Base-by-base conservation (phyloP, 768 basidiomycete genomes). In the Tephrocybe sp. region DNA sequence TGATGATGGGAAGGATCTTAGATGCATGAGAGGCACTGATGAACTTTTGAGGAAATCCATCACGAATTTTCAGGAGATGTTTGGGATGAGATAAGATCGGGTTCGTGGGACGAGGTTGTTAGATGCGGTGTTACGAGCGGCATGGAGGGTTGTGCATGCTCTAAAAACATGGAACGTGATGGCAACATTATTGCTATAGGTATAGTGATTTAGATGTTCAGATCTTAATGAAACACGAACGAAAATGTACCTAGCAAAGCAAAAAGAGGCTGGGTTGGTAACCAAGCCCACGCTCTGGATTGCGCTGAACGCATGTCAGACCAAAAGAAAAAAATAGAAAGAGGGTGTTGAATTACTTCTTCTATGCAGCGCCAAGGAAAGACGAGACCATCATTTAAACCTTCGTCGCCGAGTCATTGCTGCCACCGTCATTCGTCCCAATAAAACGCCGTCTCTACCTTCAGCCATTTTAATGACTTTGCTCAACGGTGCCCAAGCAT, bases 391-490 rank as follows among this genome's bases (percentile, higher is more conserved):
- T 46, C 38, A 58, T 44, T 52, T 54, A 26, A 54, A 54, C 40
- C 57, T 58, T 26, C 57, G 57, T 48, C 35, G 44, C 19, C 53
- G 42, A 22, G 17, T 39, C 13, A 32, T 40, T 36, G 48, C n/a
- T 36, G 48, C 48, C 22, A 59, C 3, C 32, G 54, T 62, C 26
- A 79, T 62, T 59, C 78, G 74, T 33, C 83, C 84, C 48, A 85
- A 64, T 4, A 68, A 73, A 43, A 87, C 46, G 16, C 64, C 61
- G 41, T 77, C 71, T 58, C 74, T 72, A 11, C 75, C 80, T 61
- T 87, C 85, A 17, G 82, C 83, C 74, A 87, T 74, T 49, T 68
- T 71, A 35, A 83, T 70, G 1, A 78, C 74, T 59, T 84, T 77
- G 19, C 76, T 74, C 1, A 86, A 59, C 23, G 77, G 72, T 30